Evolutionary conservation across 179 eudicot genomes (phyloP), one percentile per base, ranked within the genome.

Genomic region (Silene noctiflora): DNA sequence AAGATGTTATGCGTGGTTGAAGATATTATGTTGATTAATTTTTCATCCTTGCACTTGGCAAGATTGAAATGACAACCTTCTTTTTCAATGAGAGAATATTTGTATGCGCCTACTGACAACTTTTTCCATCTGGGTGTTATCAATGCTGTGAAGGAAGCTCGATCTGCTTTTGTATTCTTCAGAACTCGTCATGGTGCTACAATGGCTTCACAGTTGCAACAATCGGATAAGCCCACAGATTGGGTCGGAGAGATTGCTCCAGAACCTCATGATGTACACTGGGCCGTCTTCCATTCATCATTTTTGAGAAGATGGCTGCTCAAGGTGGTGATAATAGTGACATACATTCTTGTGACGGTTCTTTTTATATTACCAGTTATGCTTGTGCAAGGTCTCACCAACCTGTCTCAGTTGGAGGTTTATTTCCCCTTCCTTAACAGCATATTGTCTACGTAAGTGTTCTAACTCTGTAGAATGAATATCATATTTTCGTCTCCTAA

Each of bases 171-270:
- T 86, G 98, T 96, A 39, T 90, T 86, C 85, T 96, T 96, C 84
- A 91, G 85, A 85, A 82, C 98, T 25, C 92, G 98, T 20, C 88
- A 88, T 79, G 90, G 86, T 72, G 94, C 98, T 72, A 90, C 97
- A 69, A 61, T 82, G 76, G 94, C 87, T 77, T 80, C 87, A 63
- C 83, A 85, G 69, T 79, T 96, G 61, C 93, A 86, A 81, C 98
- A 90, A 81, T 91, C 94, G 51, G 82, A 81, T 63, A 89, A 93
- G 71, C 96, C 98, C 53, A 93, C 90, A 62, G 87, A 91, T 73
- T 96, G 99, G 99, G 80, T 88, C 48, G 82, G 96, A 24, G 98
- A 96, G 86, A 83, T 48, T 81, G 97, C 98, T 84, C 99, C 99
- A 71, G 96, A 89, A 81, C 99, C 99, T 25, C 76, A 72, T 44